phyloP scores from a whole-genome alignment of 164 flowering plant species.

The Echeveria elegans region DNA sequence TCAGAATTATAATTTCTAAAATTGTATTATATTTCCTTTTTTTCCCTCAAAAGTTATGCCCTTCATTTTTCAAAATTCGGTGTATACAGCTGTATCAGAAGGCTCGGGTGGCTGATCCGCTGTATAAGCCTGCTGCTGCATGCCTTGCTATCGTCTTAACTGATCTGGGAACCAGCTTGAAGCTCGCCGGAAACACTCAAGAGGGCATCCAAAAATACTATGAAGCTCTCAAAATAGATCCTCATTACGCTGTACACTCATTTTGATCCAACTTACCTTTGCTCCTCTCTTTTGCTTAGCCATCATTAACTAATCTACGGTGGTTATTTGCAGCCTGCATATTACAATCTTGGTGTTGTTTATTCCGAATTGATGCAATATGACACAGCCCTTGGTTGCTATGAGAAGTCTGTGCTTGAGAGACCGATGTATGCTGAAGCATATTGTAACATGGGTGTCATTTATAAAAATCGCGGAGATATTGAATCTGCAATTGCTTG shows the following conservation, averaged over 20 bases:
- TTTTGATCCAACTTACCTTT: constrained; percentile 4
- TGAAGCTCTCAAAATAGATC: constrained; percentile 88
- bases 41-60: too few species aligned
- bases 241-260: constrained; percentile 84
- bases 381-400: constrained; percentile 81
- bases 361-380: constrained; percentile 98
- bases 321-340: constrained; percentile 77
- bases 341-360: constrained; percentile 97
- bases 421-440: constrained; percentile 99
- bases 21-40: too few species aligned
- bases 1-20: too few species aligned
- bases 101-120: constrained; percentile 71
- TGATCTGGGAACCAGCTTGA: constrained; percentile 94
- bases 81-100: constrained; percentile 76
- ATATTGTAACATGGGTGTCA: constrained; percentile 99
- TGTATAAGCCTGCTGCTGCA: constrained; percentile 93
- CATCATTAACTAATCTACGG: background rate
- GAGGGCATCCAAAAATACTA: constrained; percentile 93
- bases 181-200: constrained; percentile 94
- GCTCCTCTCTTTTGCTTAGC: background rate
- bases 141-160: constrained; percentile 93
- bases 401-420: constrained; percentile 90
- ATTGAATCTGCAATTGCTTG: constrained; percentile 88
- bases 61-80: background rate
- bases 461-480: constrained; percentile 89